Base-by-base conservation (phyloP, 2,329 filamentous ascomycete genomes). In the Aspergillus oerlinghausenensis region DNA sequence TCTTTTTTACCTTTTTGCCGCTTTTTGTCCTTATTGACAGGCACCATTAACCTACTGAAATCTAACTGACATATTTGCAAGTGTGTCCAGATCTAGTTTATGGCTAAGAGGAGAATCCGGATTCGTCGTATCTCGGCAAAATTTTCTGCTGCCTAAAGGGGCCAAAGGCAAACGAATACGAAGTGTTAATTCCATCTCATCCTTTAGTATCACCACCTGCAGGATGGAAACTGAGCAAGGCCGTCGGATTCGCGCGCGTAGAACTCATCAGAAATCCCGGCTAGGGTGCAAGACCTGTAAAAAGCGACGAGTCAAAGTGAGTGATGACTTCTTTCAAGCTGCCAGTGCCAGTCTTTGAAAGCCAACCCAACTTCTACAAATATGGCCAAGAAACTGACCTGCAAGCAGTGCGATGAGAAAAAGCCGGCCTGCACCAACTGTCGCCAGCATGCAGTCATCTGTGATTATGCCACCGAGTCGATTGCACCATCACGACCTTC, bases 201-300 rank as follows among this genome's bases (percentile, higher is more conserved):
- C 32, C 5, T 38, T 17, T 4, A 17, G 3, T 38, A 3, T n/a
- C 32, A 14, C 14, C 32, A 38, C 32, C 5, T 7, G 32, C 32
- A 38, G 14, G 14, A 38, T 38, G 32, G 32, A 38, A 38, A 38
- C 32, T 7, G 32, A 38, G 14, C 32, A 38, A n/a, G 14, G 14
- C 6, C 32, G 5, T 38, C 32, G 32, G 40, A 54, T 63, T 32
- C 58, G 60, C 35, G 58, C 68, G 4, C 62, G 72, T n/a, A 64
- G 65, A 26, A 60, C 68, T 6, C 72, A 74, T 60, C 63, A 56
- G 23, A 74, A 74, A 51, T 73, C 72, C 8, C 66, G 70, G 0
- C 50, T 61, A 14, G 72, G 72, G 3, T 74, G 72, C 55, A 54
- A 51, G 10, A 70, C 68, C 50, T 74, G 72, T 50, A 73, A 74